Evolutionary conservation across 2,329 filamentous ascomycete species (phyloP).

Genomic region (Gyromitra esculenta): DNA sequence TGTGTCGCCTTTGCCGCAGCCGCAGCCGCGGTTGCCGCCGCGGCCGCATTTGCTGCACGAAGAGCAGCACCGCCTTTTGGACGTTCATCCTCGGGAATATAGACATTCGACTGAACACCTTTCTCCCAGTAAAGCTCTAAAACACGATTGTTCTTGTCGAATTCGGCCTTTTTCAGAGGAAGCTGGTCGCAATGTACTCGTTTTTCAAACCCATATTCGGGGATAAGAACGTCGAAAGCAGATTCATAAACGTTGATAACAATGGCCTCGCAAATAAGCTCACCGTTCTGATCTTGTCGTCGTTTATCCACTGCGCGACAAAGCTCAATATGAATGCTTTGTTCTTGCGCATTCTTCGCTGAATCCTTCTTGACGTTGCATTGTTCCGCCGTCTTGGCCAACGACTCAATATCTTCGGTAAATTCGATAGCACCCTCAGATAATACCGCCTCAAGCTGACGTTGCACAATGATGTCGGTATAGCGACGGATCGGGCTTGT

Average conservation of each 20-base stretch:
- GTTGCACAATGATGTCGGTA: conserved; percentile 92
- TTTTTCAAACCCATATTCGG: conserved; percentile 99
- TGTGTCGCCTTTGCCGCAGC: conserved; percentile 82
- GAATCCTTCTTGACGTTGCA: conserved; percentile 99
- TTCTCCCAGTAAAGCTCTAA: conserved; percentile 99
- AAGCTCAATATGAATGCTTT: conserved; percentile 97
- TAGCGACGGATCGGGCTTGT: conserved; percentile 95
- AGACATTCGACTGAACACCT: conserved; percentile 94
- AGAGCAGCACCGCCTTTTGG: conserved; percentile 81
- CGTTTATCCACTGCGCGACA: conserved; percentile 96
- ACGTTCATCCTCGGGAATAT: conserved; percentile 94
- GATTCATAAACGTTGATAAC: conserved; percentile 98
- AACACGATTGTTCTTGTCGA: conserved; percentile 92
- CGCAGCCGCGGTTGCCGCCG: conserved; percentile 76
- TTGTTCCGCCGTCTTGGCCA: conserved; percentile 91
- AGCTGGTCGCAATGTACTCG: conserved; percentile 98
- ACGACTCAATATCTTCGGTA: conserved; percentile 83
- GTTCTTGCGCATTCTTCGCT: conserved; percentile 94
- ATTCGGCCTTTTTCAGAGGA: conserved; percentile 98
- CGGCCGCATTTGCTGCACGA: conserved; percentile 77
- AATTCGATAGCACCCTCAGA: conserved; percentile 85
- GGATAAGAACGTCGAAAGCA: conserved; percentile 96
- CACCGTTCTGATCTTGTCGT: conserved; percentile 83
- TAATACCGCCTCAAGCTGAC: conserved; percentile 87
- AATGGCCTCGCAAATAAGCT: conserved; percentile 94